Conservation (phyloP, 805 yeast species). For the Wickerhamiella dianesei region DNA sequence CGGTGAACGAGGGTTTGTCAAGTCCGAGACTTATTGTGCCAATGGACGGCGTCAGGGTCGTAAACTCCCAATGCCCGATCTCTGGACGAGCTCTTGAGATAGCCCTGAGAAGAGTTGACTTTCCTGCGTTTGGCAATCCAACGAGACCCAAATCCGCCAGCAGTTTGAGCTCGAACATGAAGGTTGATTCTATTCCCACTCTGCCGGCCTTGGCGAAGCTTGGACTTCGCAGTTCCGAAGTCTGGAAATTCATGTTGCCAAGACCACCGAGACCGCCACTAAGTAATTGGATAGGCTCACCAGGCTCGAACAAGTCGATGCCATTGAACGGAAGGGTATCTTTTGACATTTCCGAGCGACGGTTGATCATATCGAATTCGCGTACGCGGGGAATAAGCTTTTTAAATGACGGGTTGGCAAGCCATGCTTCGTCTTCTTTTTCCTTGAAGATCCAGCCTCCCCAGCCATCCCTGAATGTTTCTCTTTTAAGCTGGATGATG, state of each 20-base stretch:
- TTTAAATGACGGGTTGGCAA: slow-evolving; percentile 49
- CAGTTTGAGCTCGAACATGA: slow-evolving; percentile 71
- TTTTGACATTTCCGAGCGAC: slow-evolving; percentile 40
- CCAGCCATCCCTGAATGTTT: slow-evolving; percentile 50
- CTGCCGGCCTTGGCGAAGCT: slow-evolving; percentile 77
- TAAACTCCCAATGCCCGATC: slow-evolving; percentile 94
- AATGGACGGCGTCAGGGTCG: slow-evolving; percentile 81
- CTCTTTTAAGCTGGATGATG: slow-evolving; percentile 44
- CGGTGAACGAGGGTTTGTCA: slow-evolving; percentile 50
- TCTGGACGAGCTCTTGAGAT: slow-evolving; percentile 81
- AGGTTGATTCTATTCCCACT: slow-evolving; percentile 46
- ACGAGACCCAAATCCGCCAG: slow-evolving; percentile 90
- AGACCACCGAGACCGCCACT: slow-evolving; percentile 89
- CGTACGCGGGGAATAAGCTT: slow-evolving; percentile 51
- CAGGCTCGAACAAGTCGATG: slow-evolving; percentile 49
- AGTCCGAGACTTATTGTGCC: slow-evolving; percentile 69
- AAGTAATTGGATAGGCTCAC: slow-evolving; percentile 53
- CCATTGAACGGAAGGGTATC: slow-evolving; percentile 79
- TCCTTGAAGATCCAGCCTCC: slow-evolving; percentile 80
- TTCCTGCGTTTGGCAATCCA: slow-evolving; percentile 95
- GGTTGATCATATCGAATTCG: slow-evolving; percentile 46
- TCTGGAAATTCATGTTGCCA: slow-evolving; percentile 91
- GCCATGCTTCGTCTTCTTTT: slow-evolving; percentile 56
- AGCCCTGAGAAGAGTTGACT: slow-evolving; percentile 74
- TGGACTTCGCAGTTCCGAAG: slow-evolving; percentile 75